Conservation (phyloP, 805 yeast genomes). For the Saccharomycopsis sp. region DNA sequence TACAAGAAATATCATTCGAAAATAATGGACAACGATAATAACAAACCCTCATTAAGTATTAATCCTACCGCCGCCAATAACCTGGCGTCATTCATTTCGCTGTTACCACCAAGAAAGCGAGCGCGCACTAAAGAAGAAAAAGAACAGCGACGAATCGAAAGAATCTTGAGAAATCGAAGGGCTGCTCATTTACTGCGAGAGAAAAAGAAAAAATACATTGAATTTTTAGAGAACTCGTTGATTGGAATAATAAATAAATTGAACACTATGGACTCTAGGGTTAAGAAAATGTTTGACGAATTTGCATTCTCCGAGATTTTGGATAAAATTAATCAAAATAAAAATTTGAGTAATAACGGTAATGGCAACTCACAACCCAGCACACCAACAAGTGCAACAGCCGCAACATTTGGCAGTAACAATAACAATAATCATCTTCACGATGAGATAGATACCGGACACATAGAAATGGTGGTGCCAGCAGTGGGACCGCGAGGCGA, state of each 20-base stretch:
- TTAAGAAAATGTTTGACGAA: background rate
- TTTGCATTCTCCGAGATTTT: too few relatives aligned
- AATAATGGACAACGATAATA: too few relatives aligned
- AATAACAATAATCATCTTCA: background rate
- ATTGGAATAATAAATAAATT: slow-evolving; percentile 7
- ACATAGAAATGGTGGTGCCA: background rate
- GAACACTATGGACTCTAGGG: too few relatives aligned
- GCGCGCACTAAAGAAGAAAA: slow-evolving; percentile 96
- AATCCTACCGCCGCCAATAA: background rate
- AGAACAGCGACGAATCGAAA: slow-evolving; percentile 90
- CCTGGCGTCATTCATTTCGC: slow-evolving; percentile 27
- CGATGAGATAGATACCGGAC: background rate
- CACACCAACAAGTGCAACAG: background rate
- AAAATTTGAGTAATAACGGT: slow-evolving; percentile 3
- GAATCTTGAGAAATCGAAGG: slow-evolving; percentile 87
- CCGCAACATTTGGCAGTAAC: background rate
- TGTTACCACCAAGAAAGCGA: slow-evolving; percentile 90
- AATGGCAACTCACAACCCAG: slow-evolving; percentile 9
- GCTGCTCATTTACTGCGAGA: slow-evolving; percentile 98
- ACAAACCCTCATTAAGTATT: too few relatives aligned
- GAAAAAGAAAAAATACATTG: slow-evolving; percentile 89
- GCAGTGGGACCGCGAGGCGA: background rate
- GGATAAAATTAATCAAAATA: background rate
- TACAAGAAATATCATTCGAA: too few relatives aligned
- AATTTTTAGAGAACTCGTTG: slow-evolving; percentile 55